Conservation (phyloP, 2,329 filamentous ascomycete species). For the Pseudocercospora eumusae region DNA sequence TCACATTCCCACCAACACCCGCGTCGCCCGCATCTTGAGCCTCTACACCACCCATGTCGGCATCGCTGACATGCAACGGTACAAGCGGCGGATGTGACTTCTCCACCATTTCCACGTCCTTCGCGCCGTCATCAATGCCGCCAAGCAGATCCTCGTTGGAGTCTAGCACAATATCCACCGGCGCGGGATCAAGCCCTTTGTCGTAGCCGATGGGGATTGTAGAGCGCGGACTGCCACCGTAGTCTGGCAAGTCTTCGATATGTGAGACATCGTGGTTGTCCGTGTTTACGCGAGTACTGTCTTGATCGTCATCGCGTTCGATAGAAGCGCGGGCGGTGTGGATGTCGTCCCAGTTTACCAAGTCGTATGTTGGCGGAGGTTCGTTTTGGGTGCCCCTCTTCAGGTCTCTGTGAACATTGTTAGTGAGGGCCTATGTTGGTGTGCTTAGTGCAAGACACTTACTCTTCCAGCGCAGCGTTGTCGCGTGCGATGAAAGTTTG, state of each 20-base stretch:
- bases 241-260: not conserved
- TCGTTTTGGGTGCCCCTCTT: slow-evolving; percentile 6
- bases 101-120: slow-evolving; percentile 34
- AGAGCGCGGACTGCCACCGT: not conserved
- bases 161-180: slow-evolving; percentile 23
- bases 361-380: not conserved
- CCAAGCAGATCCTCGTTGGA: slow-evolving; percentile 1
- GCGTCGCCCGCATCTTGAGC: slow-evolving; percentile 22
- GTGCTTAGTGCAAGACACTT: not conserved
- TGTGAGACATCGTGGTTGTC: slow-evolving; percentile 8
- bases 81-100: slow-evolving; percentile 23
- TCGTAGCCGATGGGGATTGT: not conserved
- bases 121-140: not conserved
- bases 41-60: slow-evolving; percentile 22
- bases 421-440: not conserved
- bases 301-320: slow-evolving; percentile 17
- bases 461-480: slow-evolving; percentile 28
- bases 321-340: slow-evolving; percentile 14
- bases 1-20: slow-evolving; percentile 19
- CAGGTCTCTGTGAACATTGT: not conserved
- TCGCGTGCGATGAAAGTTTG: slow-evolving; percentile 34
- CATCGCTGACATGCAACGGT: slow-evolving; percentile 4
- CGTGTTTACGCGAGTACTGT: slow-evolving; percentile 20
- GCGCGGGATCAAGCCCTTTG: slow-evolving; percentile 8
- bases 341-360: slow-evolving; percentile 4